phyloP scores from a whole-genome alignment of 2,329 filamentous ascomycete species.

The Talaromyces albobiverticillius region DNA sequence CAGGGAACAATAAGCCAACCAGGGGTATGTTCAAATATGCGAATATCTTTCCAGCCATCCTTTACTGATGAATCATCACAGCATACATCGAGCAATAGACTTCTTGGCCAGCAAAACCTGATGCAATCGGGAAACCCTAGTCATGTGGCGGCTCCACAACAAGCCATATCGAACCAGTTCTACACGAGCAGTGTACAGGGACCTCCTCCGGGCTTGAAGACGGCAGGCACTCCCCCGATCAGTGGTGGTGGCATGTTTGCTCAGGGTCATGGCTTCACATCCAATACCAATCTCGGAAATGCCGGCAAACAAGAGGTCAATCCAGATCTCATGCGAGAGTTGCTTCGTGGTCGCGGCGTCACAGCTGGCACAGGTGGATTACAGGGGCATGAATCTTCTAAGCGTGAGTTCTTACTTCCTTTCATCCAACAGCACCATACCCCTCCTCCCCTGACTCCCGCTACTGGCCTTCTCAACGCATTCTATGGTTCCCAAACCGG shows the following conservation, averaged over 20 bases:
- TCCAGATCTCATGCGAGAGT: slow-evolving; percentile 75
- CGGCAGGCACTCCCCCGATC: slow-evolving; percentile 86
- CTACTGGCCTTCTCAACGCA: slow-evolving; percentile 85
- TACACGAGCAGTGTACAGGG: slow-evolving; percentile 85
- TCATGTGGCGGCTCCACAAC: slow-evolving; percentile 36
- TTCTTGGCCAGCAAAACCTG: slow-evolving; percentile 50
- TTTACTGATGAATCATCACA: slow-evolving; percentile 72
- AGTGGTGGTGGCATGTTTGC: slow-evolving; percentile 79
- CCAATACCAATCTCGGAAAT: slow-evolving; percentile 52
- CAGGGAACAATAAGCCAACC: slow-evolving; percentile 49
- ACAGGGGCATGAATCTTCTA: slow-evolving; percentile 79
- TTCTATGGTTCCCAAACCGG: slow-evolving; percentile 85
- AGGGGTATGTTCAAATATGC: slow-evolving; percentile 66
- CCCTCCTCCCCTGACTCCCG: slow-evolving; percentile 85
- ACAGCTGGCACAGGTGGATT: slow-evolving; percentile 57
- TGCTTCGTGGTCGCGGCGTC: slow-evolving; percentile 68
- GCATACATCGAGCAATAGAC: slow-evolving; percentile 58
- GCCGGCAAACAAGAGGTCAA: slow-evolving; percentile 68
- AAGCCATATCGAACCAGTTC: slow-evolving; percentile 61
- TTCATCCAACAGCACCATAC: slow-evolving; percentile 85
- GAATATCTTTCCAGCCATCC: slow-evolving; percentile 82
- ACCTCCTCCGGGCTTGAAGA: slow-evolving; percentile 91
- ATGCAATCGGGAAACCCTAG: slow-evolving; percentile 39
- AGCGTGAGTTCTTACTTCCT: slow-evolving; percentile 98
- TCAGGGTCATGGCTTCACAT: slow-evolving; percentile 78